A percentile compares a stretch with the other conserved stretches of the same genome.
Evolutionary conservation across 1,139 yeast genomes (phyloP).

Genomic region (Diutina pseudorugosa): DNA sequence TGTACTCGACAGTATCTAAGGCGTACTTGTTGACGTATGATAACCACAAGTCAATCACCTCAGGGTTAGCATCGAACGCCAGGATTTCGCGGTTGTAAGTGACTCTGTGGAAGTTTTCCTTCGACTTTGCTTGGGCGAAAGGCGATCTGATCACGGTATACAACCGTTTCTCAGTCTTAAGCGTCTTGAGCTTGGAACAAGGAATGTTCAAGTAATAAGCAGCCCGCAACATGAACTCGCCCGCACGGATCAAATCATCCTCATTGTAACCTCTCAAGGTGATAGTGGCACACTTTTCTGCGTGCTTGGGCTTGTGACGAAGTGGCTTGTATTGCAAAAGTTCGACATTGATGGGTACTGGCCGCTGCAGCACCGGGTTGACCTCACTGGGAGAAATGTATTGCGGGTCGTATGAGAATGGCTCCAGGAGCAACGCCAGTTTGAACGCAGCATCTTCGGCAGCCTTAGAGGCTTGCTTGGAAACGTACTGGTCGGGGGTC

Average conservation of each 20-base stretch:
- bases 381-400: constrained; percentile 21
- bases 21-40: constrained; percentile 71
- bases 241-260: constrained; percentile 58
- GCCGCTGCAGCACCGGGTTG: constrained; percentile 25
- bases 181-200: constrained; percentile 37
- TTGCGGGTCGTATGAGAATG: constrained; percentile 29
- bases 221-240: constrained; percentile 81
- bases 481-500: neutral
- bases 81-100: constrained; percentile 65
- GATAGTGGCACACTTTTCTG: constrained; percentile 61
- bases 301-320: constrained; percentile 53
- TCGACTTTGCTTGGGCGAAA: constrained; percentile 87
- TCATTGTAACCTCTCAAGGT: constrained; percentile 64
- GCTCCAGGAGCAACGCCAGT: neutral
- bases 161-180: constrained; percentile 56
- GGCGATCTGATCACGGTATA: constrained; percentile 95
- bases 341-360: constrained; percentile 75
- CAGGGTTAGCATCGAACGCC: constrained; percentile 80
- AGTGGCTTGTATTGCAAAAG: constrained; percentile 76
- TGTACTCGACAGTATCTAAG: constrained; percentile 71
- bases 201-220: constrained; percentile 89
- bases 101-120: constrained; percentile 85
- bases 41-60: constrained; percentile 72
- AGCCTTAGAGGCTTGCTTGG: neutral
- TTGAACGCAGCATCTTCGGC: constrained; percentile 1